Evolutionary conservation across 805 yeast species (phyloP).

Genomic region (Candida peoriensis): DNA sequence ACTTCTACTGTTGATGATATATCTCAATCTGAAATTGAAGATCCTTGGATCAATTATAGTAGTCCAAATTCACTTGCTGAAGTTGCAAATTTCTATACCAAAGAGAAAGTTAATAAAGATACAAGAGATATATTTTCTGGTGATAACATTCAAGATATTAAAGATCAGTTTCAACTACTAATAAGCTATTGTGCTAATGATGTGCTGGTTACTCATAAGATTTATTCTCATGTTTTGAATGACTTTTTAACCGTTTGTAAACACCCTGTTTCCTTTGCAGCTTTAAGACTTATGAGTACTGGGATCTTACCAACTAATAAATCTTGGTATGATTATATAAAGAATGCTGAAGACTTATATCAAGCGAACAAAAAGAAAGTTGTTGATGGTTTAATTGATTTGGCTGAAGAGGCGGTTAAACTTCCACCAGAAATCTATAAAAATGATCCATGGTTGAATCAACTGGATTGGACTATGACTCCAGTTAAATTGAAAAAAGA

Average conservation of each 20-base stretch:
- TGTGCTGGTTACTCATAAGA: constrained; percentile 68
- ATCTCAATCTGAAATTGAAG: constrained; percentile 35
- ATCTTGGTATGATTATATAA: constrained; percentile 69
- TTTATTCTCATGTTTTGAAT: constrained; percentile 67
- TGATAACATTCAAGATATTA: constrained; percentile 47
- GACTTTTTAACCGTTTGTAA: constrained; percentile 65
- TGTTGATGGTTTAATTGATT: constrained; percentile 47
- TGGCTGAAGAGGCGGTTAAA: constrained; percentile 56
- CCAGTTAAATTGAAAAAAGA: constrained; percentile 59
- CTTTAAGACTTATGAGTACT: constrained; percentile 66
- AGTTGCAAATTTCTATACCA: constrained; percentile 77
- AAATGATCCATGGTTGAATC: constrained; percentile 85
- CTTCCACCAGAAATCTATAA: constrained; percentile 38
- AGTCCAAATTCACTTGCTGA: constrained; percentile 75
- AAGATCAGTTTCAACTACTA: constrained; percentile 51
- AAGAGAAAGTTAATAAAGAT: constrained; percentile 58
- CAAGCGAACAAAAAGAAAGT: constrained; percentile 53
- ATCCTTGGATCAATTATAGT: constrained; percentile 83
- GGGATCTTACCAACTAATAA: constrained; percentile 74
- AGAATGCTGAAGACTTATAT: constrained; percentile 61
- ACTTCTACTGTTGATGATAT: constrained; percentile 18
- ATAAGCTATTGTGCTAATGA: constrained; percentile 84
- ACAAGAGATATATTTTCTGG: constrained; percentile 61
- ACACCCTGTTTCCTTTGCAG: constrained; percentile 93
- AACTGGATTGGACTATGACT: constrained; percentile 78